Evolutionary conservation across 2,329 filamentous ascomycete genomes (phyloP).

Genomic region (Pyrenochaeta sp.): DNA sequence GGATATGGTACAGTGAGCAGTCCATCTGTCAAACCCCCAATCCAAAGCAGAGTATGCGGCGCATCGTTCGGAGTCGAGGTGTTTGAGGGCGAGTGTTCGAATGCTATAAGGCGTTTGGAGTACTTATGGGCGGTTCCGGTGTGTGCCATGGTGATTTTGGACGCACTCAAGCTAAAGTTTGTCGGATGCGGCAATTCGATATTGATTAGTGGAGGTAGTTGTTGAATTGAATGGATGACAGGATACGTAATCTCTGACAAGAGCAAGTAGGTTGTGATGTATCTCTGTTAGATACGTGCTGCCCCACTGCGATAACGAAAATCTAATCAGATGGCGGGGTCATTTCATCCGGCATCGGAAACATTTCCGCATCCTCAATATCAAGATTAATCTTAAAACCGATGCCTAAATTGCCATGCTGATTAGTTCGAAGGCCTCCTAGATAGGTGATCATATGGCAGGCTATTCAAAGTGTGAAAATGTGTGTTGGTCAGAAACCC

Average conservation of each 20-base stretch:
- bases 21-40: conserved; percentile 75
- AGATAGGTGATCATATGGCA: neutral
- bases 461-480: neutral
- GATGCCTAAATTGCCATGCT: too few relatives aligned
- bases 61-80: conserved; percentile 24
- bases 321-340: conserved; percentile 18
- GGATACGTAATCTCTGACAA: neutral
- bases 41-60: conserved; percentile 70
- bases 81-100: conserved; percentile 53
- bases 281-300: too few relatives aligned
- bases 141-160: conserved; percentile 35
- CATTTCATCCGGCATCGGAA: neutral
- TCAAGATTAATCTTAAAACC: neutral
- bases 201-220: too few relatives aligned
- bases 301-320: neutral
- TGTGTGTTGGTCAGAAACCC: conserved; percentile 16
- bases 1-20: conserved; percentile 71
- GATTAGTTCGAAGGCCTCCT: neutral
- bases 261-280: neutral
- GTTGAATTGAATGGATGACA: neutral
- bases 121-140: conserved; percentile 55
- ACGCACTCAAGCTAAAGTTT: too few relatives aligned
- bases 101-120: conserved; percentile 53
- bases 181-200: too few relatives aligned
- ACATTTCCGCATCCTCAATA: neutral